Percentiles rank a stretch among this genome's conserved stretches.
phyloP scores from a whole-genome alignment of 139 green algal species.

The Tetraselmis chui region DNA sequence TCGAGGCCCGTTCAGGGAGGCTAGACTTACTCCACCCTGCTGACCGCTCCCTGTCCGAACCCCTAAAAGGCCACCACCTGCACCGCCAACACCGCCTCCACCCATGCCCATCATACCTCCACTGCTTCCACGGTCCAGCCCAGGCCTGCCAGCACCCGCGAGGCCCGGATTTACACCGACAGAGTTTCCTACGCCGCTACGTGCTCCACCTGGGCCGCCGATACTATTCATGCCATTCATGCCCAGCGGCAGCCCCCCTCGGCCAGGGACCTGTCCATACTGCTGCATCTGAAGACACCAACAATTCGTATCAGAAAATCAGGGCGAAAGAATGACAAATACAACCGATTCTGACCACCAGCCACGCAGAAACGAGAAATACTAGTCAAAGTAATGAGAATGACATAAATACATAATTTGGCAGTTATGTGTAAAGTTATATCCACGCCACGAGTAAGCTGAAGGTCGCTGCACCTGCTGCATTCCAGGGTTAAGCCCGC shows the following conservation, averaged over 20 bases:
- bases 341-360: too few species aligned
- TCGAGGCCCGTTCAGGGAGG: slow-evolving; percentile 21
- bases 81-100: neutral
- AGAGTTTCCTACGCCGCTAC: too few species aligned
- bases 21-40: neutral
- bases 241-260: slow-evolving; percentile 3
- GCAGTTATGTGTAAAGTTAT: too few species aligned
- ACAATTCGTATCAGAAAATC: too few species aligned
- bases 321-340: too few species aligned
- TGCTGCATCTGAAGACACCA: slow-evolving; percentile 6
- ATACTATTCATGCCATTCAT: slow-evolving; percentile 12
- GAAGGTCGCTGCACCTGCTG: neutral
- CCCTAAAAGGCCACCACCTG: slow-evolving; percentile 6
- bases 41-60: neutral
- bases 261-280: slow-evolving; percentile 9
- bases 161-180: neutral
- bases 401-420: too few species aligned
- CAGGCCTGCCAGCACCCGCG: neutral
- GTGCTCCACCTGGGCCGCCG: neutral
- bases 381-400: too few species aligned
- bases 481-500: neutral
- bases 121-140: slow-evolving; percentile 2
- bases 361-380: too few species aligned
- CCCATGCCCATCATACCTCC: slow-evolving; percentile 2
- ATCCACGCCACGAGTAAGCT: too few species aligned